phyloP scores from a whole-genome alignment of 2,329 filamentous ascomycete species.

The Gaeumannomyces sp. region DNA sequence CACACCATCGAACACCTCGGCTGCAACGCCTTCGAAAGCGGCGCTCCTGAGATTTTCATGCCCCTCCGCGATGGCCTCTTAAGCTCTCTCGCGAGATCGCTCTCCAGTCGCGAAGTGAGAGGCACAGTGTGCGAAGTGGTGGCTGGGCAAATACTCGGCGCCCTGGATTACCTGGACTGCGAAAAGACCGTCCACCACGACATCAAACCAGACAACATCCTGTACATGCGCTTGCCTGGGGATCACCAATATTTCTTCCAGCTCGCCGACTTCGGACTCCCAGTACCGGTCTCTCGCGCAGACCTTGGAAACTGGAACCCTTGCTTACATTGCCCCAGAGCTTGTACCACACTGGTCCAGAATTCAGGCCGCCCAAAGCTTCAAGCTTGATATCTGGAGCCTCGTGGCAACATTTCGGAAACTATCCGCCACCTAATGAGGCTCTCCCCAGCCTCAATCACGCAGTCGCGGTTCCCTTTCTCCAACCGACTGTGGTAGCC shows the following conservation, averaged over 20 bases:
- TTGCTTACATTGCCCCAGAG: no score
- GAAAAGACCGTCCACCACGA: constrained; percentile 4
- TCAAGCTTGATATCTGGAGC: no score
- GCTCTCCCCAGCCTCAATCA: no score
- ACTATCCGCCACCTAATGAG: no score
- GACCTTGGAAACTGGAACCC: no score
- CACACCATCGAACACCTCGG: background rate
- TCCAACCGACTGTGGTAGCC: no score
- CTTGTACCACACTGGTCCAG: no score
- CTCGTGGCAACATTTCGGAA: no score
- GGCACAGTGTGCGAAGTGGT: rapidly evolving
- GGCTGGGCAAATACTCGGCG: background rate
- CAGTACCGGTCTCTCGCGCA: no score
- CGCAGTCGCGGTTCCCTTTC: no score
- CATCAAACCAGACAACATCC: constrained; percentile 3
- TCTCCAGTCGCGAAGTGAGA: rapidly evolving
- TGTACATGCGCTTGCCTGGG: constrained; percentile 29
- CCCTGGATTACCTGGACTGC: constrained; percentile 30
- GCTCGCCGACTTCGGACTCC: constrained; percentile 46
- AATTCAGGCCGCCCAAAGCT: no score
- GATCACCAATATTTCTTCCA: constrained; percentile 37
- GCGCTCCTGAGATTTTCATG: background rate
- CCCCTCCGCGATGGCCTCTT: background rate
- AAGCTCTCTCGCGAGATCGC: rapidly evolving
- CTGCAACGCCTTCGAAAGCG: background rate